Evolutionary conservation across 345 rosid species (phyloP).

Genomic region (Brassica incana): DNA sequence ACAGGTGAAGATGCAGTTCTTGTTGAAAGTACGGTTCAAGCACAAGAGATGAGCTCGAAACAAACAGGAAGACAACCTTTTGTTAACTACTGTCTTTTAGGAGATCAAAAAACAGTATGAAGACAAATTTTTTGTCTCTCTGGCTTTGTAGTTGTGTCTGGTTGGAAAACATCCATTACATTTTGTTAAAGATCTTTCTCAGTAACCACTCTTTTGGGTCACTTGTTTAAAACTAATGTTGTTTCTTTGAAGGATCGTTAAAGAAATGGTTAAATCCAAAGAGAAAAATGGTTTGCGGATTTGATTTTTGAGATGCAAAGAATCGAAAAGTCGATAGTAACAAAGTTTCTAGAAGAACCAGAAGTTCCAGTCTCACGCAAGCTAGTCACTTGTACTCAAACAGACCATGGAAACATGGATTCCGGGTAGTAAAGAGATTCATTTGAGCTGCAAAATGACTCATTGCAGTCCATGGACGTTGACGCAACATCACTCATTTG

Average conservation of each 20-base stretch:
- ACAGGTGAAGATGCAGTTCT: conserved; percentile 82
- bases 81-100: conserved; percentile 12
- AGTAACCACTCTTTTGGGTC: conserved; percentile 2
- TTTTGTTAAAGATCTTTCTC: not conserved
- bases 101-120: conserved; percentile 2
- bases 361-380: not conserved
- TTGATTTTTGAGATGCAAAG: conserved; percentile 6
- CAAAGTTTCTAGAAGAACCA: not conserved
- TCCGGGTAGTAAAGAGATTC: conserved; percentile 27
- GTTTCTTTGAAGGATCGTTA: not conserved
- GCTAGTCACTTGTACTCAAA: conserved; percentile 18
- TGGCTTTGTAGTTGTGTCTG: conserved; percentile 19
- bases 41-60: conserved; percentile 60
- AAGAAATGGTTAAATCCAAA: not conserved
- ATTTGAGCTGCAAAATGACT: conserved; percentile 28
- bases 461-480: conserved; percentile 17
- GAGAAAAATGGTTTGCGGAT: not conserved
- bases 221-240: conserved; percentile 20
- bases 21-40: conserved; percentile 56
- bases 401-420: conserved; percentile 32
- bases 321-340: not conserved
- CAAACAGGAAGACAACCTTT: conserved; percentile 12
- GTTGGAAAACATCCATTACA: conserved; percentile 4
- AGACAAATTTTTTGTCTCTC: conserved; percentile 6
- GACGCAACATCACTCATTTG: conserved; percentile 11